These are phyloP conservation scores for Davidsoniella eucalypti DNA, from an alignment of 2,329 filamentous ascomycete genomes.

Conservation along the genomic window DNA sequence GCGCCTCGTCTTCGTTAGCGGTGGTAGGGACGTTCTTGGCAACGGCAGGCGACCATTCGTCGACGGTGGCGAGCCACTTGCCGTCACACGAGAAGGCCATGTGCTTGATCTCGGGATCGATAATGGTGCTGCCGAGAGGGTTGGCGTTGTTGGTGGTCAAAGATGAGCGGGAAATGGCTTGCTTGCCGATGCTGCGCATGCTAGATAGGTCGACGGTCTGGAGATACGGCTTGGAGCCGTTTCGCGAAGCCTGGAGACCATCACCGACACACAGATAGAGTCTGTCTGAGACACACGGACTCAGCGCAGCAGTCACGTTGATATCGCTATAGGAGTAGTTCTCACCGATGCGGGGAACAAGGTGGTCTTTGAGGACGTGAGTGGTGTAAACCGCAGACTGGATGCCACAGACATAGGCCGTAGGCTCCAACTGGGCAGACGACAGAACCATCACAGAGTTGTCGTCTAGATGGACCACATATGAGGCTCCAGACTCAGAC, in stretches of 20 bases:
- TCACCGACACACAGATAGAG: constrained; percentile 53
- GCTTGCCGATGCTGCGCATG: constrained; percentile 63
- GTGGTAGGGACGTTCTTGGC: constrained; percentile 42
- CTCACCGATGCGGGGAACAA: constrained; percentile 31
- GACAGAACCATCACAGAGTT: constrained; percentile 86
- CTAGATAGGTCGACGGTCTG: constrained; percentile 78
- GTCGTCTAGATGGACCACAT: constrained; percentile 72
- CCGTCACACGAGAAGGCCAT: constrained; percentile 67
- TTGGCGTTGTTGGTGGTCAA: constrained; percentile 65
- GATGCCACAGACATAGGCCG: constrained; percentile 67
- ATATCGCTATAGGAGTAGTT: constrained; percentile 22
- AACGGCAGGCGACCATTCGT: constrained; percentile 69
- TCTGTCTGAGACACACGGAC: constrained; percentile 43
- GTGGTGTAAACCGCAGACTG: constrained; percentile 44
- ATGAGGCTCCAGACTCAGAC: constrained; percentile 63
- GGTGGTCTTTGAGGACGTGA: constrained; percentile 32
- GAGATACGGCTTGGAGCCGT: constrained; percentile 39
- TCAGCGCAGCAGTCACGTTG: constrained; percentile 33
- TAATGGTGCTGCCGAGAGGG: constrained; percentile 46
- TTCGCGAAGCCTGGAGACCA: constrained; percentile 37
- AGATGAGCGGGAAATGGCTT: constrained; percentile 78
- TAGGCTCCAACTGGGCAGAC: constrained; percentile 74
- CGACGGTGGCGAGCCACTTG: constrained; percentile 77
- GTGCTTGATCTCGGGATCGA: constrained; percentile 61
- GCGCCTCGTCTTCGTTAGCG: constrained; percentile 22